phyloP scores from a whole-genome alignment of 2,329 filamentous ascomycete genomes.

The Beauveria scarabaeidicola region DNA sequence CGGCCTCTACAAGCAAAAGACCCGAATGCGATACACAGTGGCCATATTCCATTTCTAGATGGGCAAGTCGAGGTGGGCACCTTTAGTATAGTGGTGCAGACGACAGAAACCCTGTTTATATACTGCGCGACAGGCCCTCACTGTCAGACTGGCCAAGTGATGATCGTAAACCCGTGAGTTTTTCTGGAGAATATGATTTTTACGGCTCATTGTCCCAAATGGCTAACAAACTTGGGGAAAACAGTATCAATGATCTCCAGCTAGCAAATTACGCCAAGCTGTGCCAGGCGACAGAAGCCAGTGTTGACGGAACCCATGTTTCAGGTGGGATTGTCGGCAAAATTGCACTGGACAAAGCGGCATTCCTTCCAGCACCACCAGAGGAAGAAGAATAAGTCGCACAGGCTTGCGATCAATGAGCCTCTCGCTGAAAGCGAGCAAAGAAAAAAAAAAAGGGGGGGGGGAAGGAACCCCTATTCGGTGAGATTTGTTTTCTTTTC shows the following conservation, averaged over 20 bases:
- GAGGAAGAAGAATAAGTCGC: background rate
- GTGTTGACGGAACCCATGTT: slow-evolving; percentile 15
- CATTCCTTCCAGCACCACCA: background rate
- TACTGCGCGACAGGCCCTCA: slow-evolving; percentile 42
- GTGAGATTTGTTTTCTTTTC: too few species aligned
- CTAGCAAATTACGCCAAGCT: slow-evolving; percentile 10
- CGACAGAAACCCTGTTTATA: slow-evolving; percentile 37
- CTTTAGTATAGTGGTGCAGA: slow-evolving; percentile 38
- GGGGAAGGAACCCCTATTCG: too few species aligned
- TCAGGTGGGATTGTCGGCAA: slow-evolving; percentile 14
- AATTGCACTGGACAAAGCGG: background rate
- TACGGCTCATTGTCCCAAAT: background rate
- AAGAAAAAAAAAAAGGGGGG: too few species aligned
- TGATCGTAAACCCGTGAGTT: slow-evolving; percentile 40
- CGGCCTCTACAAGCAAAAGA: slow-evolving; percentile 27
- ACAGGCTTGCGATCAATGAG: background rate
- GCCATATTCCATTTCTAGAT: slow-evolving; percentile 30
- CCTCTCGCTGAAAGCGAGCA: too few species aligned
- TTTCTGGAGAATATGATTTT: background rate
- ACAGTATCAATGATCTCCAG: slow-evolving; percentile 1
- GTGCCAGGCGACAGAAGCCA: slow-evolving; percentile 12
- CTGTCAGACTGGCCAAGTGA: slow-evolving; percentile 41
- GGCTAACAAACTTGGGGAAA: background rate
- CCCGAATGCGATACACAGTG: slow-evolving; percentile 28
- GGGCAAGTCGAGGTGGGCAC: slow-evolving; percentile 31